Conservation (phyloP, 108 stramenopile genomes). For the Cyclotella cryptica region DNA sequence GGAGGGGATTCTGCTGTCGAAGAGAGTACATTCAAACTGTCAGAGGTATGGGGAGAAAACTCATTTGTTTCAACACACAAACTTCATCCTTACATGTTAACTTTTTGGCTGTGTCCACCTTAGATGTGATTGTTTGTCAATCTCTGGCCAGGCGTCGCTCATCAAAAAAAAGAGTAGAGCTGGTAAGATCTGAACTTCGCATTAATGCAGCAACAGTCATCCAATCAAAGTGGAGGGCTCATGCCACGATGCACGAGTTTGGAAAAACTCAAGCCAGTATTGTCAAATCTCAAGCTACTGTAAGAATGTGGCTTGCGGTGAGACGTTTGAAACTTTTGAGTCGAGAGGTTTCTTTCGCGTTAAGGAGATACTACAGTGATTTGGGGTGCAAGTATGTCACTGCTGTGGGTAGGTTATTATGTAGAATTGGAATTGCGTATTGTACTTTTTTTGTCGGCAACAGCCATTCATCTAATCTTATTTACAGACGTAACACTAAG, state of each 20-base stretch:
- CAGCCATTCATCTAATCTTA: neutral
- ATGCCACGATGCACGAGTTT: neutral
- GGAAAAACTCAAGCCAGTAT: neutral
- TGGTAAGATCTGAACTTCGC: neutral
- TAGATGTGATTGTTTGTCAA: no score
- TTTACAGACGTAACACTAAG: neutral
- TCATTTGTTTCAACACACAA: no score
- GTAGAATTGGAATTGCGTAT: neutral
- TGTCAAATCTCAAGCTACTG: neutral
- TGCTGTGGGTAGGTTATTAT: neutral
- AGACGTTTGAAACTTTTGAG: neutral
- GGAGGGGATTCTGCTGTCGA: no score
- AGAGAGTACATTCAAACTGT: no score
- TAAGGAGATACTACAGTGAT: neutral
- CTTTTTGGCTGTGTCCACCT: no score
- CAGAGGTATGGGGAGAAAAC: no score
- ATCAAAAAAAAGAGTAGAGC: neutral
- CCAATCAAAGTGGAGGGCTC: neutral
- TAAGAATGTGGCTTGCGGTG: neutral
- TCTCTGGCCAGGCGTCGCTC: neutral
- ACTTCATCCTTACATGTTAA: no score
- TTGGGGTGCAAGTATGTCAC: neutral
- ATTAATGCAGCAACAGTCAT: neutral
- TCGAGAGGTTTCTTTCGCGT: neutral
- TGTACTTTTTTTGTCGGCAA: neutral